phyloP scores from a whole-genome alignment of 148 eudicot genomes.

The Vaccinium vitisidaea region DNA sequence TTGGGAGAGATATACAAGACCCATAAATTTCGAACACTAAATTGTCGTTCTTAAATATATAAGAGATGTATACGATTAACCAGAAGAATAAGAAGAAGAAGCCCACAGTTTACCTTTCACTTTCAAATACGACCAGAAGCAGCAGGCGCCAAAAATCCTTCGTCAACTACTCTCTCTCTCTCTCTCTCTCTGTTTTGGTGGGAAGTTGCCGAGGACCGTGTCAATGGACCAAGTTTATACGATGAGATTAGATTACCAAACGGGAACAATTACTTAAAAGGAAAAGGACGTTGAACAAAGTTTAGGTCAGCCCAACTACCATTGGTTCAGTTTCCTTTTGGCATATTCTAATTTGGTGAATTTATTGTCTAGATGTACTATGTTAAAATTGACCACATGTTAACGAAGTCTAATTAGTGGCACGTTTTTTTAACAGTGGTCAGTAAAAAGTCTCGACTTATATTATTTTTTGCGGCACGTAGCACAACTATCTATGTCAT shows the following conservation, averaged over 20 bases:
- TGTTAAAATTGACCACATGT: no score
- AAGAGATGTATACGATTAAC: background rate
- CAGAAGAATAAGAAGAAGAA: background rate
- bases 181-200: background rate
- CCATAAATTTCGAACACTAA: background rate
- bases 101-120: background rate
- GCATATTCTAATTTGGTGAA: background rate
- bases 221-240: slow-evolving; percentile 12
- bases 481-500: no score
- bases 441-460: no score
- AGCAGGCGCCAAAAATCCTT: slow-evolving; percentile 15
- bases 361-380: background rate
- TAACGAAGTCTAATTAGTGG: no score
- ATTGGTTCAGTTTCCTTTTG: background rate
- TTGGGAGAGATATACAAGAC: background rate
- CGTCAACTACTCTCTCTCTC: slow-evolving; percentile 12
- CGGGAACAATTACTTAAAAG: background rate
- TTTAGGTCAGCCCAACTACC: slow-evolving; percentile 2
- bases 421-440: no score
- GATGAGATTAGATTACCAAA: slow-evolving; percentile 18
- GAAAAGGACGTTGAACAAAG: background rate
- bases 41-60: background rate
- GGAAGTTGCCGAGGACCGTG: slow-evolving; percentile 14
- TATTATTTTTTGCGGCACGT: no score
- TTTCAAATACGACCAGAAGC: background rate